A percentile compares a stretch with the other conserved stretches of the same genome.
phyloP scores from a whole-genome alignment of 2,329 filamentous ascomycete genomes.

The Coniochaeta sp. region DNA sequence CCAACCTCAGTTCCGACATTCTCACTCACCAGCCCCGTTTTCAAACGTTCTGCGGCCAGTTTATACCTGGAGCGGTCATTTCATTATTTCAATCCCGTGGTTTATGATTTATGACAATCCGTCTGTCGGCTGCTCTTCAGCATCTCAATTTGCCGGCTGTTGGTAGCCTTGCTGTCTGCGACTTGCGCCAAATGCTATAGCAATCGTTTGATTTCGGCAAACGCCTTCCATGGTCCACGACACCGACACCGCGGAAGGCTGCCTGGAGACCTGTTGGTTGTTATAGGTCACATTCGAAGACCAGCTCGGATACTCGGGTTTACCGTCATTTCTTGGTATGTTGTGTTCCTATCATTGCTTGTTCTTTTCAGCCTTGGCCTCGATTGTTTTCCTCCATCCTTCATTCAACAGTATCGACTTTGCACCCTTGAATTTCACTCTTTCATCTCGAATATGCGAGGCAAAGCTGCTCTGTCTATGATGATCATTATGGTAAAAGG shows the following conservation, averaged over 20 bases:
- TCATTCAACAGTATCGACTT: neutral
- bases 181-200: neutral
- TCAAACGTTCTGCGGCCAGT: neutral
- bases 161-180: neutral
- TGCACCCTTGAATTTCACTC: neutral
- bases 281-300: neutral
- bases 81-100: neutral
- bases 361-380: slow-evolving; percentile 6
- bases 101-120: neutral
- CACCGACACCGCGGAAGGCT: neutral
- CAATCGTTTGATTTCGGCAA: neutral
- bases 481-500: slow-evolving; percentile 42
- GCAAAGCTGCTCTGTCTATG: slow-evolving; percentile 32
- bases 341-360: neutral
- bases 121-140: neutral
- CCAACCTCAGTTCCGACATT: neutral
- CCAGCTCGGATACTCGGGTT: neutral
- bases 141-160: neutral
- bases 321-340: neutral
- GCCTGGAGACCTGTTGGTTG: neutral
- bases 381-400: neutral
- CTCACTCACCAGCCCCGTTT: neutral
- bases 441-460: too few species aligned
- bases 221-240: neutral
- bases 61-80: neutral